Evolutionary conservation across 1,284 basidiomycete species (phyloP).

Genomic region (Cryptococcus sp.): DNA sequence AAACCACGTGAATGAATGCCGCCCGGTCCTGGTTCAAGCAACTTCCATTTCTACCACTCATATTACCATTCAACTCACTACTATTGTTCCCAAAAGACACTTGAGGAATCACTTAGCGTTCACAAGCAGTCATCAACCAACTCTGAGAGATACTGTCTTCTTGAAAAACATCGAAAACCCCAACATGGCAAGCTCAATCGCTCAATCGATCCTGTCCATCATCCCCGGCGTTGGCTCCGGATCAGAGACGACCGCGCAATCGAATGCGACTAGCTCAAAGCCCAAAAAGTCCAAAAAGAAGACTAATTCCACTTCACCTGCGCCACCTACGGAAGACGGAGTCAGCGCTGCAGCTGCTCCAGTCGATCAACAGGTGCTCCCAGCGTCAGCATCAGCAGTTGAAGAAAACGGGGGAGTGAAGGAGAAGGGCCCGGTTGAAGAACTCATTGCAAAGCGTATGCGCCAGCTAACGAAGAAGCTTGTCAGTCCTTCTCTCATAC

Average conservation of each 20-base stretch:
- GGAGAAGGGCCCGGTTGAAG: conserved; percentile 63
- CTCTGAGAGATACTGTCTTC: neutral
- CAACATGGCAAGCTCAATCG: neutral
- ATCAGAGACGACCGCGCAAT: no score
- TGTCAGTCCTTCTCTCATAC: conserved; percentile 57
- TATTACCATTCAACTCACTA: no score
- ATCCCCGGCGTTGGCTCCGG: conserved; percentile 4
- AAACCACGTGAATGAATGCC: no score
- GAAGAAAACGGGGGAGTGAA: neutral
- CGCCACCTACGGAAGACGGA: neutral
- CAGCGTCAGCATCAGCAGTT: neutral
- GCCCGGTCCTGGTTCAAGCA: no score
- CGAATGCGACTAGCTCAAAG: conserved; percentile 3
- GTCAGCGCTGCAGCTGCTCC: neutral
- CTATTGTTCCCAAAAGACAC: no score
- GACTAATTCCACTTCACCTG: neutral
- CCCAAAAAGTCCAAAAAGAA: conserved; percentile 19
- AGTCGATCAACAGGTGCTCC: neutral
- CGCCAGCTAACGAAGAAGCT: conserved; percentile 79
- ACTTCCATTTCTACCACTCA: no score
- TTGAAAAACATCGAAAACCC: neutral
- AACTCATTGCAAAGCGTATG: conserved; percentile 73
- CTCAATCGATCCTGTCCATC: neutral
- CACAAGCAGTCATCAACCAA: neutral
- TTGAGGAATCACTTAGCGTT: no score